Evolutionary conservation across 345 rosid species (phyloP).

Genomic region (Eucalyptus polybractea): DNA sequence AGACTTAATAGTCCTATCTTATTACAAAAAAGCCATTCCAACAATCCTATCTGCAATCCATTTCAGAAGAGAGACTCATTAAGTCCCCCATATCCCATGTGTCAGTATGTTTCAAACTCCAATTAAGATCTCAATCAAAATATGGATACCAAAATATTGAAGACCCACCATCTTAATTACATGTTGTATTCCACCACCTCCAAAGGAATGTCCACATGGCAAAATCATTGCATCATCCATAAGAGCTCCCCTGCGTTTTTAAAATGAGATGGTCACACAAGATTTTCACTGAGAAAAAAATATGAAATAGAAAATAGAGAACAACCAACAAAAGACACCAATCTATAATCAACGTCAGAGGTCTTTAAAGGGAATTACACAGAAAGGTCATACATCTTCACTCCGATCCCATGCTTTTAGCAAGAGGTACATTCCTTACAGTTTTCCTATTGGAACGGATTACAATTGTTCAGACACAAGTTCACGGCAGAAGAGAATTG

Average conservation of each 20-base stretch:
- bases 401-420: not conserved
- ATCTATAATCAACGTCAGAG: not conserved
- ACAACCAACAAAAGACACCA: not conserved
- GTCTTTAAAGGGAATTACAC: not conserved
- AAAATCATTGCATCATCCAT: slow-evolving; percentile 87
- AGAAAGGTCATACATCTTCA: not conserved
- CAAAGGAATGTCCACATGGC: slow-evolving; percentile 96
- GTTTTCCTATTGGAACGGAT: not conserved
- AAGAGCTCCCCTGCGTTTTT: slow-evolving; percentile 50
- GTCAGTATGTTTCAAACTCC: not conserved
- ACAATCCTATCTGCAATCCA: not conserved
- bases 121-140: not conserved
- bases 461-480: not conserved
- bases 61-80: not conserved
- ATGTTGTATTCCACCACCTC: slow-evolving; percentile 52
- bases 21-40: not conserved
- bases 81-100: not conserved
- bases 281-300: not conserved
- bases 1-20: not conserved
- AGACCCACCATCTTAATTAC: slow-evolving; percentile 44
- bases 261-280: not conserved
- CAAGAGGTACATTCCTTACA: not conserved
- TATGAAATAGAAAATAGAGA: not conserved
- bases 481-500: not conserved
- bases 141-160: not conserved